Percentiles rank a stretch among this genome's conserved stretches.
Evolutionary conservation across 495 filamentous ascomycete species (phyloP).

Genomic region (Saxophila tyrrhenica): DNA sequence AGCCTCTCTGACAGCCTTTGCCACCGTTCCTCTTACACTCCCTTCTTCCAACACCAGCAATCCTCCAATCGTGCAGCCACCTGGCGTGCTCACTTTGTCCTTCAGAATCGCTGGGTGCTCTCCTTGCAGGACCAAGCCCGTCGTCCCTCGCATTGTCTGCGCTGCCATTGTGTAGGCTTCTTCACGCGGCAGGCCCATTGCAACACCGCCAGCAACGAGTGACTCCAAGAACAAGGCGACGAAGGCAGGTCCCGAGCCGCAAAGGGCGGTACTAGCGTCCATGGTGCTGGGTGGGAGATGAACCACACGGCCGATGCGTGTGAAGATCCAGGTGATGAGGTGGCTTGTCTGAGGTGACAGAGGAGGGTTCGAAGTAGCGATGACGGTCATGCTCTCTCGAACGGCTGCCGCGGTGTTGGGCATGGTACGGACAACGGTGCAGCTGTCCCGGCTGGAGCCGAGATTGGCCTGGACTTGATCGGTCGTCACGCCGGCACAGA

Average conservation of each 20-base stretch:
- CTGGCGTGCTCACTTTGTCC: slow-evolving; percentile 70
- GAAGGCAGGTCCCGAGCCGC: slow-evolving; percentile 70
- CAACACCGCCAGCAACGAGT: slow-evolving; percentile 65
- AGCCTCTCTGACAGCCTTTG: slow-evolving; percentile 65
- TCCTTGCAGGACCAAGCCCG: slow-evolving; percentile 55
- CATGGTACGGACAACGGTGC: slow-evolving; percentile 58
- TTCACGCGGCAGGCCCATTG: slow-evolving; percentile 65
- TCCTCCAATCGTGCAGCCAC: slow-evolving; percentile 71
- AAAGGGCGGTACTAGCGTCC: slow-evolving; percentile 65
- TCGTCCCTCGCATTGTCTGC: slow-evolving; percentile 63
- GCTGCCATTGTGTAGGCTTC: slow-evolving; percentile 74
- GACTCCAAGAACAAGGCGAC: slow-evolving; percentile 68
- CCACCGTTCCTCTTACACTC: slow-evolving; percentile 54
- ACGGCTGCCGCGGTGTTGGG: slow-evolving; percentile 66
- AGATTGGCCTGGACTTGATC: slow-evolving; percentile 51
- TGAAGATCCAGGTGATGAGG: slow-evolving; percentile 71
- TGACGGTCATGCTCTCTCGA: slow-evolving; percentile 71
- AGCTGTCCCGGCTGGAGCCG: slow-evolving; percentile 28
- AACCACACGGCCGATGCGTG: slow-evolving; percentile 53
- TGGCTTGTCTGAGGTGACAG: slow-evolving; percentile 37
- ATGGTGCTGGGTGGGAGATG: slow-evolving; percentile 53
- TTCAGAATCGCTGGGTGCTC: slow-evolving; percentile 66
- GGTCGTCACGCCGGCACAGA: slow-evolving; percentile 69
- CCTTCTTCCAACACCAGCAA: slow-evolving; percentile 68
- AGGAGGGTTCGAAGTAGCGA: slow-evolving; percentile 48